Evolutionary conservation across 169 alveolate genomes (phyloP), one percentile per base, ranked within the genome.

Genomic region (Amoebophrya sp.): DNA sequence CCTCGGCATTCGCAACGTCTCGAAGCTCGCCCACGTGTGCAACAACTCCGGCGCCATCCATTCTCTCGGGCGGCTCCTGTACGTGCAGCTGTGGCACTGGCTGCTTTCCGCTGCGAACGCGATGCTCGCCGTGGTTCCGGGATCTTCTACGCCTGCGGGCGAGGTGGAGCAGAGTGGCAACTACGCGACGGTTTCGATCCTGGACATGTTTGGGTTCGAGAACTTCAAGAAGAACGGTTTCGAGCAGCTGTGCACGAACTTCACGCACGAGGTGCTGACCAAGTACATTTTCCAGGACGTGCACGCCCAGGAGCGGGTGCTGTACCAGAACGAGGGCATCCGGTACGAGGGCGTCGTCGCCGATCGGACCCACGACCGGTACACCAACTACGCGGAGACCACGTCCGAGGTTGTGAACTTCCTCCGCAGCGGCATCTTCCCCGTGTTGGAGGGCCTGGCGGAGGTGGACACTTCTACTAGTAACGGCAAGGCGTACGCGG

Each of bases 141-240:
- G n/a, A n/a, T n/a, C n/a, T n/a, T n/a, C n/a, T n/a, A n/a, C n/a
- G n/a, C n/a, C n/a, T n/a, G n/a, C n/a, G n/a, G n/a, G n/a, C n/a
- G n/a, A n/a, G n/a, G n/a, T n/a, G n/a, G n/a, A n/a, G n/a, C n/a
- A n/a, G n/a, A n/a, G n/a, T n/a, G n/a, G n/a, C n/a, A n/a, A 58
- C 2, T 58, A 13, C 78, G 78, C 78, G 34, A 13, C 78, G 34
- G 78, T 58, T 4, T 23, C 38, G 39, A 29, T 58, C 78, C 78
- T 58, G 34, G 78, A 58, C 78, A 58, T 58, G 78, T 96, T 94
- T 67, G 97, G 97, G 1, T 96, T 96, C 91, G 97, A 95, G 94
- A 95, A 94, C 7, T 95, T 95, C 89, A 95, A 94, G 40, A 89
- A 93, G 45, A 96, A 96, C 92, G 93, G 96, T 23, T 96, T 94